Base-by-base conservation (phyloP, 2,329 filamentous ascomycete species). In the Calonectria fujianensis region DNA sequence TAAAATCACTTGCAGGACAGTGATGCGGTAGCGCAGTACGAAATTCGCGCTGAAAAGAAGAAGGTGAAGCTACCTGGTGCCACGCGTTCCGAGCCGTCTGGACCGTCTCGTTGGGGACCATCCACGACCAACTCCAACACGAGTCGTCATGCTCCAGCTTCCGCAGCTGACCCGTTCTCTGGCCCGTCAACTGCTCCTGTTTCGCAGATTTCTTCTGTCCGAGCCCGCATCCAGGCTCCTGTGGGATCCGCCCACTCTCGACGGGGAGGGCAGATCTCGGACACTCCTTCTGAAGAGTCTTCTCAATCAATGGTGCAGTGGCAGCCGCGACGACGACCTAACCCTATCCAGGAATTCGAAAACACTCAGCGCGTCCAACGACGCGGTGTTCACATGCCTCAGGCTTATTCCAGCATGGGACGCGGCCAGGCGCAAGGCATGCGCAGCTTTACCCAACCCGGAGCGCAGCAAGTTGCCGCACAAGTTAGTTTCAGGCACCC, bases 21-120 rank as follows among this genome's bases (percentile, higher is more conserved):
- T 13, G 27, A 37, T n/a, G 32, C 37, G 2, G n/a, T 73, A 31
- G 11, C 35, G 9, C 52, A 24, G 2, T 4, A 64, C n/a, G 18
- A 24, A 3, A 63, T 73, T 31, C 59, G 65, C 1, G 66, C 50
- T 5, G 54, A 73, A 31, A 73, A 31, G 27, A 73, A 69, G 31
- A 73, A 65, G 48, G 37, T 54, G 11, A 69, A 45, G 41, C 8
- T 57, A 24, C 48, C 65, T 0, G 31, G 14, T 14, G 31, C 48
- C 10, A 29, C 59, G 13, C 37, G 48, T 11, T 50, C 61, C 10
- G 61, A 50, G 20, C 61, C 61, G 10, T n/a, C 50, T 32, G 24
- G 14, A 14, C 24, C 59, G 4, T 29, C 3, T 18, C 35, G 39
- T 8, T 8, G 39, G 20, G 48, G 37, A 29, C 11, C 37, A 37